phyloP scores from a whole-genome alignment of 768 basidiomycete genomes.

The Crassisporium funariophilum region DNA sequence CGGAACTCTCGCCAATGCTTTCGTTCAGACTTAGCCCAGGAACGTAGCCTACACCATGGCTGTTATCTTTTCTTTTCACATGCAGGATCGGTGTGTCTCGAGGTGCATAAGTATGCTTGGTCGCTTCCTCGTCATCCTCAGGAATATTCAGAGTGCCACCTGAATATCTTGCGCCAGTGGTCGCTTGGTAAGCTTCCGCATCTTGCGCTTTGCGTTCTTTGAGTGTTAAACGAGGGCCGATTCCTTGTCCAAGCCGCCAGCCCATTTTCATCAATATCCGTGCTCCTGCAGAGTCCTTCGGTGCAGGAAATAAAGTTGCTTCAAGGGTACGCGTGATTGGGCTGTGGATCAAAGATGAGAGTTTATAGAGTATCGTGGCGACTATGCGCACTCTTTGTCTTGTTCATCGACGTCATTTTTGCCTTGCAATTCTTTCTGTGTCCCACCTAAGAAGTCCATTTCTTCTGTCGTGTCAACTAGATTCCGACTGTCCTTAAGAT shows the following conservation, averaged over 20 bases:
- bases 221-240: conserved; percentile 86
- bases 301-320: conserved; percentile 67
- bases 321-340: conserved; percentile 65
- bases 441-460: conserved; percentile 66
- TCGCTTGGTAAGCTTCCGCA: conserved; percentile 43
- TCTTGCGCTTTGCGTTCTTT: conserved; percentile 76
- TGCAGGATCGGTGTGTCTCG: conserved; percentile 70
- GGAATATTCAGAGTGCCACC: conserved; percentile 39
- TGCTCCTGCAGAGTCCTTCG: conserved; percentile 81
- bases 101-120: conserved; percentile 85
- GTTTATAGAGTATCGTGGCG: neutral
- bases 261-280: conserved; percentile 94
- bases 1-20: conserved; percentile 44
- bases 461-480: conserved; percentile 82
- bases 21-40: conserved; percentile 65
- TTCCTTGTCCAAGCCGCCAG: conserved; percentile 90
- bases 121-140: conserved; percentile 78
- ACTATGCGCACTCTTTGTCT: conserved; percentile 57
- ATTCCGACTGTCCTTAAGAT: conserved; percentile 70
- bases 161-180: conserved; percentile 29
- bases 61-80: conserved; percentile 71
- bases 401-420: conserved; percentile 39
- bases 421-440: conserved; percentile 44
- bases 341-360: conserved; percentile 35
- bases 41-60: conserved; percentile 82